Percentiles rank a stretch among this genome's conserved stretches.
phyloP scores from a whole-genome alignment of 78 protist species.

The Creolimax fragrantissima region DNA sequence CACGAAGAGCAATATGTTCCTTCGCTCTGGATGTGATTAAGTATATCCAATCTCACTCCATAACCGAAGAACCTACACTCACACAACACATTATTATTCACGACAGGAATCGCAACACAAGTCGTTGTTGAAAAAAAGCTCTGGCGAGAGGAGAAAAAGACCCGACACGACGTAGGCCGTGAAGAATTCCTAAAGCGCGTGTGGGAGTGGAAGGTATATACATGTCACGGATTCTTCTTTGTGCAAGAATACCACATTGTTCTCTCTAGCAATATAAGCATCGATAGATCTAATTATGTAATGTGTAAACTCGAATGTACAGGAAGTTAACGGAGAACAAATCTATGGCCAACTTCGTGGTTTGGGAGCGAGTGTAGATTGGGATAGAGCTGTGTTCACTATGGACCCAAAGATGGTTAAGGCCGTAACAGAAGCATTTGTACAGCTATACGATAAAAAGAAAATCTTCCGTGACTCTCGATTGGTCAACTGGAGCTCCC shows the following conservation, averaged over 20 bases:
- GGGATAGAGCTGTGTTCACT: slow-evolving; percentile 94
- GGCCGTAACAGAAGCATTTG: slow-evolving; percentile 87
- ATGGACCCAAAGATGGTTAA: slow-evolving; percentile 64
- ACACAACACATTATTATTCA: no score
- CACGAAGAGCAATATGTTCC: slow-evolving; percentile 35
- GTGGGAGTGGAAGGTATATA: slow-evolving; percentile 94
- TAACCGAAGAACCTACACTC: no score
- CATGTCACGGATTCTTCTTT: no score
- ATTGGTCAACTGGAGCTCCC: slow-evolving; percentile 95
- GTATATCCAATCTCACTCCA: no score
- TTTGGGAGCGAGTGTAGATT: slow-evolving; percentile 93
- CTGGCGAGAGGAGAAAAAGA: slow-evolving; percentile 32
- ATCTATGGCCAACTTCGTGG: slow-evolving; percentile 81
- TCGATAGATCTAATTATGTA: neutral
- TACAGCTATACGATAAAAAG: slow-evolving; percentile 65
- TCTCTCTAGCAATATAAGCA: neutral
- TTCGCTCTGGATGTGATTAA: no score
- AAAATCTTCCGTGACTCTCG: slow-evolving; percentile 71
- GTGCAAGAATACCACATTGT: no score
- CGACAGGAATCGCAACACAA: slow-evolving; percentile 48
- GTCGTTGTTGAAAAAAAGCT: slow-evolving; percentile 89
- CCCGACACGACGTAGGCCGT: slow-evolving; percentile 84
- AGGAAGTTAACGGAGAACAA: slow-evolving; percentile 39
- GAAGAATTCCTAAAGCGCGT: slow-evolving; percentile 82
- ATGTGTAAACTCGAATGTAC: neutral